Conservation (phyloP, 495 filamentous ascomycete genomes). For the Acidiella bohemica region DNA sequence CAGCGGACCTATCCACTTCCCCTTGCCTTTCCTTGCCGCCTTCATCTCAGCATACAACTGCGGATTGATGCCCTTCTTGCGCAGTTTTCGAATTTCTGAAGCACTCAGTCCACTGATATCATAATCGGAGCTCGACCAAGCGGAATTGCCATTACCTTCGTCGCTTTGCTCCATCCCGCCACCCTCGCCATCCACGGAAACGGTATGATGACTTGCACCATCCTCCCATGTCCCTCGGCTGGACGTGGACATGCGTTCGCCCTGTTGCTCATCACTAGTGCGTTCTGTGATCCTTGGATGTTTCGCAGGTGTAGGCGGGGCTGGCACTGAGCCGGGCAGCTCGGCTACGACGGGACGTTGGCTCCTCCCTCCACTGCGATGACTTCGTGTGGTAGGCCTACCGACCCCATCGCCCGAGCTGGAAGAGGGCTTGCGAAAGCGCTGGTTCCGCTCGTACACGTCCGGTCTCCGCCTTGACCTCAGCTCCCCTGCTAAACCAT, state of each 20-base stretch:
- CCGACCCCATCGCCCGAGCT: too few relatives aligned
- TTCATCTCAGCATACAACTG: conserved; percentile 27
- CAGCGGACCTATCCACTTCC: conserved; percentile 22
- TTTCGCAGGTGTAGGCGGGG: background rate
- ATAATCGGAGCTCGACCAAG: conserved; percentile 22
- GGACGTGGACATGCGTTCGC: conserved; percentile 9
- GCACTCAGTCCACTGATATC: conserved; percentile 20
- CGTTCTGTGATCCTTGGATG: conserved; percentile 6
- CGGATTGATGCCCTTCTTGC: conserved; percentile 29
- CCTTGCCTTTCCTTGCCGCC: conserved; percentile 26
- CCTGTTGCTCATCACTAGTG: conserved; percentile 13
- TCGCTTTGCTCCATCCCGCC: background rate
- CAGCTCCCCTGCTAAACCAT: conserved; percentile 8
- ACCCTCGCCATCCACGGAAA: conserved; percentile 7
- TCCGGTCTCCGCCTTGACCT: conserved; percentile 2
- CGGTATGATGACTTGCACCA: conserved; percentile 14
- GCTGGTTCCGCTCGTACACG: conserved; percentile 9
- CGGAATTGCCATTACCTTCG: background rate
- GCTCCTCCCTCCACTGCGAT: too few relatives aligned
- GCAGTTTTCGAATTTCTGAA: conserved; percentile 20
- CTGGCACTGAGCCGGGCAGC: conserved; percentile 3
- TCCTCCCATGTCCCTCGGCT: conserved; percentile 5
- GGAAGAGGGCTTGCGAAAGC: conserved; percentile 2
- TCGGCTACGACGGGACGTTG: conserved; percentile 2
- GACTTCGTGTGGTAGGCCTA: too few relatives aligned